Base-by-base conservation (phyloP, 192 early-diverging fungal species). In the Funneliformis mosseae region DNA sequence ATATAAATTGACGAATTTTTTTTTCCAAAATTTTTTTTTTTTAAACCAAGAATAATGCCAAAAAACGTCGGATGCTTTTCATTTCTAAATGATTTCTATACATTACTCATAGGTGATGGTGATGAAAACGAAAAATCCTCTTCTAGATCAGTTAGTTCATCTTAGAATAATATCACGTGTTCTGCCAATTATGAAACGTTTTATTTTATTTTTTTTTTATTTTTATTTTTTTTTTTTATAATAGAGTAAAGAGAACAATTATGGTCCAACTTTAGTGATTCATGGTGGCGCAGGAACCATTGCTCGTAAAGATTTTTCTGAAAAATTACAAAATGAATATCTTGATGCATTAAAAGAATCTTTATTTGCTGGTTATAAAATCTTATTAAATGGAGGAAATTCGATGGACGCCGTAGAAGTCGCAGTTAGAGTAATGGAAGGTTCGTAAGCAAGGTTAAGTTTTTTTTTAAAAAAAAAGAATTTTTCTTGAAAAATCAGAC, bases 231-330 rank as follows among this genome's bases (percentile, higher is more conserved):
- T 50, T 55, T 55, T 55, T 16, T 4, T 18, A 55, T 55, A 9
- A n/a, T 28, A 66, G 64, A 25, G 12, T 33, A 12, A 21, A 8
- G 28, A 74, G n/a, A 14, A 48, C 16, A 71, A 79, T 60, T 68
- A 79, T 79, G 78, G 78, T 6, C 67, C 78, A 8, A 71, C 78
- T 60, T 42, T 79, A 50, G 69, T 82, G 11, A 82, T 82, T 64
- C 81, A 82, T 72, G 81, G 81, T 18, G 87, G 87, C 23, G 87
- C 85, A 8, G 87, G 87, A 60, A 81, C 72, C 18, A 85, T 88
- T 41, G 50, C 33, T 2, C 66, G 71, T 23, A 70, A 84, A 21
- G 43, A 81, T 16, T 45, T 85, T 42, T 28, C 87, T 12, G n/a
- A 21, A 9, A 77, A 84, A n/a, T 42, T 73, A 41, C 39, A 70